phyloP scores from a whole-genome alignment of 208 protist species.

The Porcisia deanei region DNA sequence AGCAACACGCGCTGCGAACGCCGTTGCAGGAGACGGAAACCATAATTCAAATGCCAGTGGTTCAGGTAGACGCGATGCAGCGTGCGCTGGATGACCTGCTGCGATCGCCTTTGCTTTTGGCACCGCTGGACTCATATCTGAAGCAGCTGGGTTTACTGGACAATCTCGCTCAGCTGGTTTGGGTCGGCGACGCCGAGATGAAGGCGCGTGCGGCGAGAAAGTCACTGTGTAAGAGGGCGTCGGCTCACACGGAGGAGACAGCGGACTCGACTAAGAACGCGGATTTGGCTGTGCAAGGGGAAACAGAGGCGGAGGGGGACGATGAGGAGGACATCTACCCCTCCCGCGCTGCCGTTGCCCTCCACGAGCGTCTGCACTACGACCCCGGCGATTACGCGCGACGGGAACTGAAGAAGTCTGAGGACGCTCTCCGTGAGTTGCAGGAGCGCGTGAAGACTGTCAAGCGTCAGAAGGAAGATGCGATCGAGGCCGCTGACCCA shows the following conservation, averaged over 20 bases:
- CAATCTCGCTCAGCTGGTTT: constrained; percentile 21
- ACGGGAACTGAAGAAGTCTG: constrained; percentile 64
- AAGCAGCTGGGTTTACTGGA: constrained; percentile 49
- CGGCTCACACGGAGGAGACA: neutral
- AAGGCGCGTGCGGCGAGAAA: neutral
- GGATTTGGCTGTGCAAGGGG: neutral
- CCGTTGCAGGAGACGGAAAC: constrained; percentile 29
- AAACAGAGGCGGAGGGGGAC: neutral
- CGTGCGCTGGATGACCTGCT: constrained; percentile 65
- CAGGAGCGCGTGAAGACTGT: constrained; percentile 54
- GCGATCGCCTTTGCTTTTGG: constrained; percentile 55
- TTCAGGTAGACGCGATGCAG: constrained; percentile 55
- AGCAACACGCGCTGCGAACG: constrained; percentile 43
- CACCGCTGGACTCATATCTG: constrained; percentile 60
- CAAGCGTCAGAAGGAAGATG: constrained; percentile 62
- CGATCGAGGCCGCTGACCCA: constrained; percentile 57
- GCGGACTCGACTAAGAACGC: neutral
- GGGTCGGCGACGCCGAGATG: constrained; percentile 22
- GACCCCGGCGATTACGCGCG: constrained; percentile 67
- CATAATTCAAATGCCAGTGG: constrained; percentile 37
- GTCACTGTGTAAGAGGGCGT: neutral
- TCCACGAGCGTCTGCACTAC: constrained; percentile 77
- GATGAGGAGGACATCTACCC: constrained; percentile 36
- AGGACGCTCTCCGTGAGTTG: constrained; percentile 54
- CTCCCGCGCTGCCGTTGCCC: constrained; percentile 57